These are phyloP conservation scores for Meyerozyma carpophila DNA, from an alignment of 1,139 yeast species.

Conservation along the genomic window DNA sequence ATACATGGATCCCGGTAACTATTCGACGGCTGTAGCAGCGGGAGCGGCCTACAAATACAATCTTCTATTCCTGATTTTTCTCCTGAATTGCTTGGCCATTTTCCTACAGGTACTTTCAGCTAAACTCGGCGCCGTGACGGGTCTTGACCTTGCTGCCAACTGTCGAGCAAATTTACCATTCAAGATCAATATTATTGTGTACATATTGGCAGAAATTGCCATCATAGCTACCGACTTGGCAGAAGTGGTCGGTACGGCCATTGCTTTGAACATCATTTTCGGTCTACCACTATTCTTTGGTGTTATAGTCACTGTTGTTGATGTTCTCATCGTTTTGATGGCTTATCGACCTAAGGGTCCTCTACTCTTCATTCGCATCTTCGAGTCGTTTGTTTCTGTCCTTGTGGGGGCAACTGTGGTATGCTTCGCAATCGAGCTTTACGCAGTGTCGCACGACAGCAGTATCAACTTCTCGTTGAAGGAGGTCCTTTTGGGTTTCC, in stretches of 20 bases:
- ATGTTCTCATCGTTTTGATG: constrained; percentile 76
- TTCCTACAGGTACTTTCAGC: constrained; percentile 80
- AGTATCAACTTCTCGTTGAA: constrained; percentile 45
- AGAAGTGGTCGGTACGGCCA: constrained; percentile 91
- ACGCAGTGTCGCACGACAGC: constrained; percentile 53
- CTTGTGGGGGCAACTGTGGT: constrained; percentile 78
- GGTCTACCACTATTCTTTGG: constrained; percentile 74
- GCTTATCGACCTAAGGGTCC: constrained; percentile 90
- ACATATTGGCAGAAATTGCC: constrained; percentile 77
- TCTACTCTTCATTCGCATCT: constrained; percentile 68
- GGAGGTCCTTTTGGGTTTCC: constrained; percentile 63
- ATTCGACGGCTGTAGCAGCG: constrained; percentile 90
- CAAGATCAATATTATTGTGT: constrained; percentile 56
- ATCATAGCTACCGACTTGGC: constrained; percentile 92
- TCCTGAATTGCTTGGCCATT: constrained; percentile 85
- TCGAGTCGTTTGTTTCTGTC: constrained; percentile 74
- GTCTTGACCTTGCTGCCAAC: constrained; percentile 81
- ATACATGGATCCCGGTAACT: constrained; percentile 97
- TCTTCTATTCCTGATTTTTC: constrained; percentile 69
- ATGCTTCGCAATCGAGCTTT: constrained; percentile 79
- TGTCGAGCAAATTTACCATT: constrained; percentile 71
- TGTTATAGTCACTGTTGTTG: constrained; percentile 75
- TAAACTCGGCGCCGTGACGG: constrained; percentile 86
- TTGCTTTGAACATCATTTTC: constrained; percentile 78
- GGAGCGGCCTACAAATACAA: constrained; percentile 86